These are phyloP conservation scores for Talaromyces trachyspermus DNA, from an alignment of 495 filamentous ascomycete species.

Conservation along the genomic window DNA sequence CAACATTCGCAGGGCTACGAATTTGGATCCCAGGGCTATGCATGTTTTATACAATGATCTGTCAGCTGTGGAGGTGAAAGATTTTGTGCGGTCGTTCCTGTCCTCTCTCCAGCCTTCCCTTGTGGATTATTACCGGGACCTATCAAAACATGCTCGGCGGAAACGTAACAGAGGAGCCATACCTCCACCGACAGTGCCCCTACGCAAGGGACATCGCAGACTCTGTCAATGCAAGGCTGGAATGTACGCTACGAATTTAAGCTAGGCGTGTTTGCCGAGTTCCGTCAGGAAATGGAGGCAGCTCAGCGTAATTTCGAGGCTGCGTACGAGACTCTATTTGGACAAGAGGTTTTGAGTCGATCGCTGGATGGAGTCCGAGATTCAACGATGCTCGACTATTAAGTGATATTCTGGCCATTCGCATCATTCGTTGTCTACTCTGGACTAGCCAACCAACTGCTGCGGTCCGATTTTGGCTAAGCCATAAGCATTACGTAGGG, in stretches of 20 bases:
- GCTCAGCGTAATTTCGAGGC: conserved; percentile 75
- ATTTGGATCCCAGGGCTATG: conserved; percentile 69
- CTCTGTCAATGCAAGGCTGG: conserved; percentile 79
- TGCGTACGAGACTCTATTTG: conserved; percentile 74
- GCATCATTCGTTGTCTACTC: conserved; percentile 70
- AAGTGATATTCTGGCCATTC: conserved; percentile 70
- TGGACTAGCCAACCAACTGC: conserved; percentile 66
- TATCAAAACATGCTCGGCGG: conserved; percentile 79
- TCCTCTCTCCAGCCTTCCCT: conserved; percentile 52
- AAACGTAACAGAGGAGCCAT: conserved; percentile 69
- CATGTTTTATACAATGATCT: conserved; percentile 65
- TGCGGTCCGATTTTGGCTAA: conserved; percentile 68
- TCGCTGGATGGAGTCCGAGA: conserved; percentile 75
- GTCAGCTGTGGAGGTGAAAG: conserved; percentile 50
- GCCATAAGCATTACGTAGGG: conserved; percentile 59
- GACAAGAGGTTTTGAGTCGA: conserved; percentile 78
- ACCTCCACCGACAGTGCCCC: conserved; percentile 81
- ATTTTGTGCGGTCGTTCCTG: conserved; percentile 57
- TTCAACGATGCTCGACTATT: conserved; percentile 82
- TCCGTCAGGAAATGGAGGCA: conserved; percentile 80
- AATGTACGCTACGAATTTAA: conserved; percentile 91
- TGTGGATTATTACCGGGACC: conserved; percentile 82
- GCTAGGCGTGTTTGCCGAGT: conserved; percentile 80
- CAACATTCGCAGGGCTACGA: conserved; percentile 67
- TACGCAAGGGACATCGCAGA: conserved; percentile 73